Percentiles rank a stretch among this genome's conserved stretches.
phyloP scores from a whole-genome alignment of 495 filamentous ascomycete genomes.

The Aspergillus hancockii region DNA sequence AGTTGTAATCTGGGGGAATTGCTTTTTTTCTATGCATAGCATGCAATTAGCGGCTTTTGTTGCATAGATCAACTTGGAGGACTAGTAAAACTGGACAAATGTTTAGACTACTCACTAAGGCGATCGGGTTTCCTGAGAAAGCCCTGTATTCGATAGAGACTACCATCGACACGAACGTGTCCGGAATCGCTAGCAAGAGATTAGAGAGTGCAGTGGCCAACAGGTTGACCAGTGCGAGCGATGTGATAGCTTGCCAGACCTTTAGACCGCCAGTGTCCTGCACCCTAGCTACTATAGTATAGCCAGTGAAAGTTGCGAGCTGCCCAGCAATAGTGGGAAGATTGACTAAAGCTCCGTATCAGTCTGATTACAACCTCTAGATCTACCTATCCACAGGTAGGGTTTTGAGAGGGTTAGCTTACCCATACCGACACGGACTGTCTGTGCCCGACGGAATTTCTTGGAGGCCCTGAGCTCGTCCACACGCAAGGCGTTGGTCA shows the following conservation, averaged over 20 bases:
- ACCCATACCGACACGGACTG: slow-evolving; percentile 19
- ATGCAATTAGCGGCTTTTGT: neutral
- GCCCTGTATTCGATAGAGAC: slow-evolving; percentile 21
- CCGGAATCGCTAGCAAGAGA: slow-evolving; percentile 20
- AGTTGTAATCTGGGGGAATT: neutral
- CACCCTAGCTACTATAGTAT: slow-evolving; percentile 20
- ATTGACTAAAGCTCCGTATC: slow-evolving; percentile 16
- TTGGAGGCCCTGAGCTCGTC: slow-evolving; percentile 21
- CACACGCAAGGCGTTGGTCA: slow-evolving; percentile 13
- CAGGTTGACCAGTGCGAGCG: slow-evolving; percentile 21
- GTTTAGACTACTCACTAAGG: slow-evolving; percentile 8
- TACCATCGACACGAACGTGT: slow-evolving; percentile 26
- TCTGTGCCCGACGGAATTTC: slow-evolving; percentile 4
- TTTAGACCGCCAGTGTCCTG: slow-evolving; percentile 19
- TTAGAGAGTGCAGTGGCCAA: slow-evolving; percentile 19
- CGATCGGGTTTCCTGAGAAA: slow-evolving; percentile 18
- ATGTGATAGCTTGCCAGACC: slow-evolving; percentile 21
- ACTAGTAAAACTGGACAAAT: neutral
- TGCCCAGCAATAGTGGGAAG: slow-evolving; percentile 17
- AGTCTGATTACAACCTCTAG: neutral
- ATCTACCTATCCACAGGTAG: neutral
- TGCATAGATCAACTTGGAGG: neutral
- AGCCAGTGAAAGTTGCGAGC: slow-evolving; percentile 23
- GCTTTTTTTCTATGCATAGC: slow-evolving; percentile 15
- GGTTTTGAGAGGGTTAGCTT: neutral